Percentiles rank a stretch among this genome's conserved stretches.
These are phyloP conservation scores for Linnemannia exigua DNA, from an alignment of 192 early-diverging fungal genomes.

Conservation along the genomic window DNA sequence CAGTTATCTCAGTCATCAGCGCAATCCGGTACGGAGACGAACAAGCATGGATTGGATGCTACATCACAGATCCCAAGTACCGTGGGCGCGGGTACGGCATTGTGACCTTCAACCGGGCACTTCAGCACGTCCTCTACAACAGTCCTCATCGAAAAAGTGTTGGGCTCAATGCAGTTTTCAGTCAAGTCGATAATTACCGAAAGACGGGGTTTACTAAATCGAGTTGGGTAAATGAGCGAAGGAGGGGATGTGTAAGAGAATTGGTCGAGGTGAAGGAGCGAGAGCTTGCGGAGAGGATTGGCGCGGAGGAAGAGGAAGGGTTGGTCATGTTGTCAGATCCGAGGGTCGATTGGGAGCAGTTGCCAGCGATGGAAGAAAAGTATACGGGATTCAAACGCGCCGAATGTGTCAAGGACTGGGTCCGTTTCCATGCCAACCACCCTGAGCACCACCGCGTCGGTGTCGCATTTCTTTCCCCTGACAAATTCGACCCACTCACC, in stretches of 20 bases:
- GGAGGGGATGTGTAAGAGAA: neutral
- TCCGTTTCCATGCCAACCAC: constrained; percentile 27
- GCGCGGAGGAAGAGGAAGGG: neutral
- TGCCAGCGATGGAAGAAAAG: constrained; percentile 14
- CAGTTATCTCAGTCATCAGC: constrained; percentile 3
- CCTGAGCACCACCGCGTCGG: constrained; percentile 27
- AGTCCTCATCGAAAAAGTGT: neutral
- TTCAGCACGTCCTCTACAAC: neutral
- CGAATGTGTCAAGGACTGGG: constrained; percentile 30
- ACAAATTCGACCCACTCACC: neutral
- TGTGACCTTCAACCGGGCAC: neutral
- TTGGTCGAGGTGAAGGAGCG: neutral
- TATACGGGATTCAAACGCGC: constrained; percentile 44
- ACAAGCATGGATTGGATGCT: constrained; percentile 31
- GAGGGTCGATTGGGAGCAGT: constrained; percentile 25
- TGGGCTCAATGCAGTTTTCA: constrained; percentile 1
- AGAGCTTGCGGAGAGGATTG: neutral
- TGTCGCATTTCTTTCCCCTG: constrained; percentile 13
- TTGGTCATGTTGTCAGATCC: constrained; percentile 21
- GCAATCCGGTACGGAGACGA: constrained; percentile 17
- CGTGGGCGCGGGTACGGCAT: constrained; percentile 32
- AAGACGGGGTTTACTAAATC: neutral
- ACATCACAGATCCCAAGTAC: constrained; percentile 25
- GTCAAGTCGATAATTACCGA: constrained; percentile 9
- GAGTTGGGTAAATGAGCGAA: neutral